Percentiles rank a stretch among this genome's conserved stretches.
These are phyloP conservation scores for Zymoseptoria passerinii DNA, from an alignment of 2,329 filamentous ascomycete genomes.

Conservation along the genomic window DNA sequence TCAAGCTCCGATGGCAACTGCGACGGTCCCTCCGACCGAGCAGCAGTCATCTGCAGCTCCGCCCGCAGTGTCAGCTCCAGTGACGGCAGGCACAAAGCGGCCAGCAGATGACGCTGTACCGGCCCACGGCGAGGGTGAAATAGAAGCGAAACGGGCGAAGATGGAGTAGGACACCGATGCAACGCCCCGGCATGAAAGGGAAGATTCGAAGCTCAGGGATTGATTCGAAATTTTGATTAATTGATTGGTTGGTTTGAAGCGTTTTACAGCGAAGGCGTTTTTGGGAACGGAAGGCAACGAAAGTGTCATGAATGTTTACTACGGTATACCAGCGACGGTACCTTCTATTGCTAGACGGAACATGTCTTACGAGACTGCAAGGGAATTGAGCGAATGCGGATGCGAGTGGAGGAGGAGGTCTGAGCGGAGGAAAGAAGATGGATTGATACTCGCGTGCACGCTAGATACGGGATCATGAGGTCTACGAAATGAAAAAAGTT, in stretches of 20 bases:
- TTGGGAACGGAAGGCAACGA: not conserved
- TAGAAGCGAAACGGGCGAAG: conserved; percentile 9
- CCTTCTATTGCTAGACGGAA: not conserved
- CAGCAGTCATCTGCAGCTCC: not conserved
- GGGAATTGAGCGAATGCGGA: no score
- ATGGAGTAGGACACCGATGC: not conserved
- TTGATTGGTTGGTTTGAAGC: not conserved
- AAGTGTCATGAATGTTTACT: not conserved
- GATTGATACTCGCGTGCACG: not conserved
- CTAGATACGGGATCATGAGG: not conserved
- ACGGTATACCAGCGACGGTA: not conserved
- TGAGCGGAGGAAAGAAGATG: not conserved
- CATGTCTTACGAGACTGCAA: not conserved
- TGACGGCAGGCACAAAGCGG: conserved; percentile 7
- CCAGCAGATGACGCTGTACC: conserved; percentile 3
- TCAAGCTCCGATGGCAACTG: not conserved
- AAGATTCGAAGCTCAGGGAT: not conserved
- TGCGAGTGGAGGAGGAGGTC: not conserved
- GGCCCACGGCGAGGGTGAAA: not conserved
- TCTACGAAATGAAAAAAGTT: not conserved
- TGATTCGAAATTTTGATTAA: not conserved
- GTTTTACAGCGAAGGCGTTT: not conserved
- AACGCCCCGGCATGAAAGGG: not conserved
- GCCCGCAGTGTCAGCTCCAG: not conserved
- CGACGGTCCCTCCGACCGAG: not conserved